Percentiles rank a stretch among this genome's conserved stretches.
Evolutionary conservation across 345 rosid species (phyloP).

Genomic region (Populus simonii): DNA sequence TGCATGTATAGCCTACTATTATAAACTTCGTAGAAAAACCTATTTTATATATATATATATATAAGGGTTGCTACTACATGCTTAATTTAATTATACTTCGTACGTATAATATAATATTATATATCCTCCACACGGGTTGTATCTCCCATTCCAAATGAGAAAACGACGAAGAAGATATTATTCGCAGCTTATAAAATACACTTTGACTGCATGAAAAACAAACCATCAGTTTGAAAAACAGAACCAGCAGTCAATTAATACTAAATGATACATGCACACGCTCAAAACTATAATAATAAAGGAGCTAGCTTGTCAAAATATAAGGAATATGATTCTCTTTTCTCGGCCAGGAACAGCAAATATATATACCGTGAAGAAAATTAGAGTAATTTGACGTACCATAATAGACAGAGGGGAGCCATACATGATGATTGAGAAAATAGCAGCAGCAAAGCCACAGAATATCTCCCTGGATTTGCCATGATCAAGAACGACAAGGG

Average conservation of each 20-base stretch:
- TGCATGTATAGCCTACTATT: background rate
- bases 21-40: no score
- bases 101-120: no score
- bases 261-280: background rate
- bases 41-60: no score
- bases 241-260: background rate
- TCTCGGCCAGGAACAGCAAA: background rate
- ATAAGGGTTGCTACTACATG: no score
- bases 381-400: slow-evolving; percentile 43
- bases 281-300: background rate
- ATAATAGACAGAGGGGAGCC: slow-evolving; percentile 91
- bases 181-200: background rate
- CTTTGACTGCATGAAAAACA: background rate
- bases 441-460: slow-evolving; percentile 73
- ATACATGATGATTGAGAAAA: slow-evolving; percentile 95
- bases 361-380: background rate
- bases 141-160: background rate
- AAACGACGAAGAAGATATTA: background rate
- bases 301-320: background rate
- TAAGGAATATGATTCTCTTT: no score
- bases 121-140: background rate
- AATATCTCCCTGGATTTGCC: slow-evolving; percentile 68
- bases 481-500: slow-evolving; percentile 58
- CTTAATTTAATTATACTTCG: background rate
- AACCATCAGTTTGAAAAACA: no score